Conservation (phyloP, 2,329 filamentous ascomycete genomes). For the Hypoxylon sp. region DNA sequence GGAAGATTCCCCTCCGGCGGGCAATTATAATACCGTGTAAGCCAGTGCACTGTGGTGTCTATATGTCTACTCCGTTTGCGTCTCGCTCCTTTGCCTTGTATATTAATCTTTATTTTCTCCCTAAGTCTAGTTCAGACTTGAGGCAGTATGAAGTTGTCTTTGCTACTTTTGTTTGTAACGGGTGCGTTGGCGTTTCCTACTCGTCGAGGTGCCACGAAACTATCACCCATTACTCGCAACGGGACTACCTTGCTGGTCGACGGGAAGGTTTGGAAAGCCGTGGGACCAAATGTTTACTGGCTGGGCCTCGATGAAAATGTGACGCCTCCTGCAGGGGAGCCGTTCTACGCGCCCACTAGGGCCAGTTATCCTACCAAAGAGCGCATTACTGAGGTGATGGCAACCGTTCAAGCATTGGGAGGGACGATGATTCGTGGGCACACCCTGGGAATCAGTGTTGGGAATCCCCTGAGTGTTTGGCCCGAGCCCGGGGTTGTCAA, state of each 20-base stretch:
- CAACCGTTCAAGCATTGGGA: conserved; percentile 61
- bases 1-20: conserved; percentile 44
- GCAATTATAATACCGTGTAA: conserved; percentile 41
- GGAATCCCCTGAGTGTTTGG: conserved; percentile 64
- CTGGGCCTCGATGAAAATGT: conserved; percentile 67
- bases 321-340: conserved; percentile 59
- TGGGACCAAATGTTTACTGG: conserved; percentile 67
- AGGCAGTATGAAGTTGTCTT: conserved; percentile 40
- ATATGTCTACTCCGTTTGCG: conserved; percentile 10
- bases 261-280: conserved; percentile 60
- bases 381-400: conserved; percentile 63
- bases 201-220: conserved; percentile 14
- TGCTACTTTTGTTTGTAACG: conserved; percentile 37
- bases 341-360: conserved; percentile 61
- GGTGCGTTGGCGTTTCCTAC: conserved; percentile 36
- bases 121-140: neutral
- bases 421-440: conserved; percentile 63
- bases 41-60: neutral
- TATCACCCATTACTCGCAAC: conserved; percentile 56
- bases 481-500: conserved; percentile 60
- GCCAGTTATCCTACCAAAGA: conserved; percentile 64
- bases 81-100: neutral
- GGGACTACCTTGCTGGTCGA: conserved; percentile 57
- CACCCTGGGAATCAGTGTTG: conserved; percentile 63
- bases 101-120: neutral